Percentiles rank a stretch among this genome's conserved stretches.
These are phyloP conservation scores for Poteriospumella lacustris DNA, from an alignment of 108 stramenopile species.

Conservation along the genomic window DNA sequence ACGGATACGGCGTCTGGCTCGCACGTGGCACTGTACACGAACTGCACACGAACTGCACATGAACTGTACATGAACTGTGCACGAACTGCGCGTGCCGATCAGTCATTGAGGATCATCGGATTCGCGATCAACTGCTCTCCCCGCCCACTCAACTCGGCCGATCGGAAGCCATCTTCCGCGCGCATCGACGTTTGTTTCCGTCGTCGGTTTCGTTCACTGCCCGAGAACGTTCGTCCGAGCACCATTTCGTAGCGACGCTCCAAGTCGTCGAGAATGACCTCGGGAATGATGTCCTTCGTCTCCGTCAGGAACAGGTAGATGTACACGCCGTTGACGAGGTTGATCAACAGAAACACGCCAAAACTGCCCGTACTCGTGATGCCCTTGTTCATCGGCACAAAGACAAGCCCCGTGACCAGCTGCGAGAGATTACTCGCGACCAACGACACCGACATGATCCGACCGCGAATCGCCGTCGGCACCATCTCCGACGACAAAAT, in stretches of 20 bases:
- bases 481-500: slow-evolving; percentile 1
- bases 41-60: too few species aligned
- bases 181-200: too few species aligned
- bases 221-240: too few species aligned
- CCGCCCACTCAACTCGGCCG: too few species aligned
- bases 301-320: neutral
- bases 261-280: neutral
- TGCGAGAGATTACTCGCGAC: neutral
- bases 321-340: neutral
- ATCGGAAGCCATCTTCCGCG: too few species aligned
- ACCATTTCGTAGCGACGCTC: neutral
- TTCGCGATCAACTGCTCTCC: too few species aligned
- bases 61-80: too few species aligned
- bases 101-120: too few species aligned
- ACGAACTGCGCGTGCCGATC: too few species aligned
- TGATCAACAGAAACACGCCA: neutral
- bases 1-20: too few species aligned
- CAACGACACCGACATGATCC: slow-evolving; percentile 1
- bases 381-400: neutral
- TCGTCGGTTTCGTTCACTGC: too few species aligned
- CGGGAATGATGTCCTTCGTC: neutral
- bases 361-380: neutral
- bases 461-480: neutral
- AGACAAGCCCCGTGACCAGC: neutral
- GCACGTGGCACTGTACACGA: too few species aligned